Evolutionary conservation across 2,329 filamentous ascomycete genomes (phyloP).

Genomic region (Trichoderma sp.): DNA sequence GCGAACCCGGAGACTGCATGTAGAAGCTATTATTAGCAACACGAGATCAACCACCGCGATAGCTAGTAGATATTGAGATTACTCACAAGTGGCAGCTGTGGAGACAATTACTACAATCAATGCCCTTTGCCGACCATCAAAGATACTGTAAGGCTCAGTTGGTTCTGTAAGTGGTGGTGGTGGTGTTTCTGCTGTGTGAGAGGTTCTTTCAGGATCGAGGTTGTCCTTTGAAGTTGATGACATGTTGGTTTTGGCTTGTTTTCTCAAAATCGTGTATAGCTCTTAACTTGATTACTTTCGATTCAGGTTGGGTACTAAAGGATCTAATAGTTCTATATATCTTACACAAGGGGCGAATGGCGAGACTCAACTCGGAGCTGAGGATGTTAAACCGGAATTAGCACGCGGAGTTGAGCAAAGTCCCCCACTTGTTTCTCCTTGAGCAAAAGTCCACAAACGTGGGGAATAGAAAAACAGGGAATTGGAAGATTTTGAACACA

Average conservation of each 20-base stretch:
- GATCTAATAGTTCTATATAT: conserved; percentile 12
- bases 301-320: background rate
- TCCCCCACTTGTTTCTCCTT: no score
- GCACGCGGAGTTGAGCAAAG: no score
- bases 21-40: conserved; percentile 2
- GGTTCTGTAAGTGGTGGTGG: background rate
- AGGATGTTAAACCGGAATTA: no score
- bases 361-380: conserved; percentile 1
- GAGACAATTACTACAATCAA: conserved; percentile 53
- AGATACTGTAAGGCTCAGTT: conserved; percentile 52
- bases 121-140: conserved; percentile 53
- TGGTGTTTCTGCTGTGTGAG: background rate
- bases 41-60: background rate
- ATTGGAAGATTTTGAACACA: no score
- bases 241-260: background rate
- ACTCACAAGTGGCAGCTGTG: conserved; percentile 54
- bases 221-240: background rate
- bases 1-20: conserved; percentile 47
- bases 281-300: background rate
- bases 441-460: no score
- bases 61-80: background rate
- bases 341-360: background rate
- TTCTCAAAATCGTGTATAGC: background rate
- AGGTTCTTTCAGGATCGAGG: background rate
- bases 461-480: no score